Percentiles rank a stretch among this genome's conserved stretches.
These are phyloP conservation scores for Fusarium palustre DNA, from an alignment of 2,329 filamentous ascomycete genomes.

Conservation along the genomic window DNA sequence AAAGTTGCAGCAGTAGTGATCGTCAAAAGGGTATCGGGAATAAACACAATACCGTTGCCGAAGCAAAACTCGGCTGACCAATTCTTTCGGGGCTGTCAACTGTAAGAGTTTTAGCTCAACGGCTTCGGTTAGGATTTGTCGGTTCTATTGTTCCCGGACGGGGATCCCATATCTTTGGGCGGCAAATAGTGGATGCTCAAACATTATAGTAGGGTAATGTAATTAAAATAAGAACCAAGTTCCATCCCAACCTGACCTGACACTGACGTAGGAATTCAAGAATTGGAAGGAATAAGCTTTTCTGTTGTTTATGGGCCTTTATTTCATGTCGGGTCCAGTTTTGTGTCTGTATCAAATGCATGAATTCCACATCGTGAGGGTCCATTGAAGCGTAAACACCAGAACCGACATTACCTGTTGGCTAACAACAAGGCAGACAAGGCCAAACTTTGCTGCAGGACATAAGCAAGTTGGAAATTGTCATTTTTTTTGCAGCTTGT, in stretches of 20 bases:
- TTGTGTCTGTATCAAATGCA: not conserved
- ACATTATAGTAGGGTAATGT: not conserved
- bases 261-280: not conserved
- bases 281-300: not conserved
- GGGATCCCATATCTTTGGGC: slow-evolving; percentile 16
- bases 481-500: not conserved
- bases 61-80: not conserved
- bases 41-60: not conserved
- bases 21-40: not conserved
- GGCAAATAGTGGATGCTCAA: slow-evolving; percentile 2
- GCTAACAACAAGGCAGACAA: not conserved
- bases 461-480: not conserved
- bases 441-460: not conserved
- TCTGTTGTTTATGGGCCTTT: not conserved
- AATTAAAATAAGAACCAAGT: slow-evolving; percentile 27
- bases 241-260: not conserved
- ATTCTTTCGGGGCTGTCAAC: not conserved
- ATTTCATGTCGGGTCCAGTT: not conserved
- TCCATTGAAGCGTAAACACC: not conserved
- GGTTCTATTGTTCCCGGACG: not conserved
- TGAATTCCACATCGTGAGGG: not conserved
- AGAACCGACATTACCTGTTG: not conserved
- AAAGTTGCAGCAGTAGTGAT: not conserved
- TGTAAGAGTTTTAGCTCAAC: not conserved
- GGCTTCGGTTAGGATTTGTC: not conserved